Evolutionary conservation across 2,329 filamentous ascomycete genomes (phyloP), one percentile per base, ranked within the genome.

Genomic region (Akanthomyces dipterigenus): DNA sequence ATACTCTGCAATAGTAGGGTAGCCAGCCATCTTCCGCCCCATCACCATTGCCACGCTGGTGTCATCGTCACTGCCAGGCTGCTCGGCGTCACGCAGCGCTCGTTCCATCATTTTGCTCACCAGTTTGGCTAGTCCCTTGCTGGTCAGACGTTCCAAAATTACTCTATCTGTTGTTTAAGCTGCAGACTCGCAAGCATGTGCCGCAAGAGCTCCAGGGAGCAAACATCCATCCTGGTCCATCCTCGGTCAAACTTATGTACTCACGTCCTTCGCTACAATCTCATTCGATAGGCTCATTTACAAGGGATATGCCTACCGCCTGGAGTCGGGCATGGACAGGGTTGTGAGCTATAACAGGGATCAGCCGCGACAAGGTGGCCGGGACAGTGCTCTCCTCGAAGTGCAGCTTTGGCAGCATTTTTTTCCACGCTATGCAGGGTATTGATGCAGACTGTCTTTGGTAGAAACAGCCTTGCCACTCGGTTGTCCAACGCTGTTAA

Each of bases 301-400:
- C 26, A 50, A 28, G 48, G 26, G 12, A 1, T 4, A 50, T n/a
- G 48, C 48, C 22, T 28, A 22, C 16, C 14, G 28, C 12, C 45
- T 14, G 14, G 5, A 28, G 7, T 14, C 48, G 43, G 43, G 20
- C n/a, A 42, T 28, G 42, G 40, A 56, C 54, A 56, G 54, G 42
- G 54, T 56, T 46, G 26, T 56, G 54, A 56, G 42, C 54, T 46
- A 56, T 56, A 46, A 56, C 54, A 56, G 54, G 54, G 54, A 42
- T n/a, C 28, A n/a, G 53, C 24, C n/a, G 5, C 40, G 12, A n/a
- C n/a, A n/a, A n/a, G n/a, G n/a, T 20, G 22, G 40, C n/a, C 28
- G 26, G 31, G 9, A 51, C 28, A 34, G 2, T 34, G 4, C 11
- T 34, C 20, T 22, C 28, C 48, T n/a, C 6, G 9, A 8, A 20